Evolutionary conservation across 371 early-diverging fungal genomes (phyloP).

Genomic region (Mortierella sp.): DNA sequence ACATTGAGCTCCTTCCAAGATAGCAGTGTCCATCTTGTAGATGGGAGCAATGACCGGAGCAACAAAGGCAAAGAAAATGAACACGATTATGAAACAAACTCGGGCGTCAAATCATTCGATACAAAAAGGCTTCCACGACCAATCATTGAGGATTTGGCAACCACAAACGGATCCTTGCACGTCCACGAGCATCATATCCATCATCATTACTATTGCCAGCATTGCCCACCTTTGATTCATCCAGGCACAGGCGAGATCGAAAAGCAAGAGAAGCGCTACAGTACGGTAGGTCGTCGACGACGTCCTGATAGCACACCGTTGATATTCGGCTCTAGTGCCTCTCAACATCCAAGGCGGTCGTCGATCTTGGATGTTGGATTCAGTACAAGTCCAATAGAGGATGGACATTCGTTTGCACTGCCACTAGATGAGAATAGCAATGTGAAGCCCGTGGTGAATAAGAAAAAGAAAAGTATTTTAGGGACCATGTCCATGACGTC

Average conservation of each 20-base stretch:
- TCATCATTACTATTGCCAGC: slow-evolving; percentile 38
- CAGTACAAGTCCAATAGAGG: slow-evolving; percentile 13
- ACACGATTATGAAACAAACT: background rate
- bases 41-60: background rate
- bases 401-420: slow-evolving; percentile 7
- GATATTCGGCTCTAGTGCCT: background rate
- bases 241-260: slow-evolving; percentile 4
- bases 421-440: background rate
- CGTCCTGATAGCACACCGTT: slow-evolving; percentile 20
- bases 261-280: slow-evolving; percentile 6
- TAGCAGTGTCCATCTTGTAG: too few relatives aligned
- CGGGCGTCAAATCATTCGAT: slow-evolving; percentile 8
- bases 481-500: slow-evolving; percentile 50
- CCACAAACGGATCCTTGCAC: slow-evolving; percentile 5
- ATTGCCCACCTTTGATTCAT: slow-evolving; percentile 26
- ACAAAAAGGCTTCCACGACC: slow-evolving; percentile 4
- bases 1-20: slow-evolving; percentile 6
- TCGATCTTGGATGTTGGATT: background rate
- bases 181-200: slow-evolving; percentile 41
- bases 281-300: slow-evolving; percentile 8
- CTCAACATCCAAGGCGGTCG: background rate
- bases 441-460: slow-evolving; percentile 9
- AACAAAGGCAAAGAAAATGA: slow-evolving; percentile 20
- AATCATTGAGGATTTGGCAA: slow-evolving; percentile 4
- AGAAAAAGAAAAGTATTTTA: slow-evolving; percentile 30